Evolutionary conservation across 2,329 filamentous ascomycete genomes (phyloP), one percentile per base, ranked within the genome.

Genomic region (Clonostachys chloroleuca): DNA sequence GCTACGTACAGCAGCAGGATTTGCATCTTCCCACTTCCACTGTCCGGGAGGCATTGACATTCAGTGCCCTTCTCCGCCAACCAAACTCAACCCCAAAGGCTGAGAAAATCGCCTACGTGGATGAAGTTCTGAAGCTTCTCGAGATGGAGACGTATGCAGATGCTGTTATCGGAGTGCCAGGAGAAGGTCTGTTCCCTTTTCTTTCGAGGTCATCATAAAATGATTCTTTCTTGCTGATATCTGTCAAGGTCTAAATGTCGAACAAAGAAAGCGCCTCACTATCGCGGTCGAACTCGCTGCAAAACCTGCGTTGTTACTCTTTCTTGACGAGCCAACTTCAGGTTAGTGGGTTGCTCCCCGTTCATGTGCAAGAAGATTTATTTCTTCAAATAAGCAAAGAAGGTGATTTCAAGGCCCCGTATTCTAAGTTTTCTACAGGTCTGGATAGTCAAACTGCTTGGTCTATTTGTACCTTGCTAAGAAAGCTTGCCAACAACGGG

Each of bases 11-110:
- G 56, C 83, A 87, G 59, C 46, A 85, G 56, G 83, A 87, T 70
- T 69, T 55, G 7, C 53, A 55, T 35, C 39, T 49, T 8, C 34
- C 45, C 35, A 54, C 51, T 16, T 44, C 50, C 5, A 87, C 84
- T 9, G 60, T 70, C 36, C 84, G 92, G 50, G 92, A 96, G 67
- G 90, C 91, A 9, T 77, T 97, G 34, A 82, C 82, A 57, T 96
- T 96, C 67, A 91, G 85, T 58, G 92, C 92, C 18, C 64, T 92
- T 7, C 83, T 96, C 36, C 86, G 92, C 51, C 92, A 96, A 59
- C 90, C 92, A 1, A 82, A 80, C 42, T 74, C 85, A 45, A 78
- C 89, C n/a, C 74, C 87, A 3, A 77, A 75, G 12, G 69, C 79
- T 20, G 90, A 96, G 61, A 96, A 96, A 72, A 67, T 92, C 6